Evolutionary conservation across 1,284 basidiomycete genomes (phyloP).

Genomic region (Fomitopsis schrenkii): DNA sequence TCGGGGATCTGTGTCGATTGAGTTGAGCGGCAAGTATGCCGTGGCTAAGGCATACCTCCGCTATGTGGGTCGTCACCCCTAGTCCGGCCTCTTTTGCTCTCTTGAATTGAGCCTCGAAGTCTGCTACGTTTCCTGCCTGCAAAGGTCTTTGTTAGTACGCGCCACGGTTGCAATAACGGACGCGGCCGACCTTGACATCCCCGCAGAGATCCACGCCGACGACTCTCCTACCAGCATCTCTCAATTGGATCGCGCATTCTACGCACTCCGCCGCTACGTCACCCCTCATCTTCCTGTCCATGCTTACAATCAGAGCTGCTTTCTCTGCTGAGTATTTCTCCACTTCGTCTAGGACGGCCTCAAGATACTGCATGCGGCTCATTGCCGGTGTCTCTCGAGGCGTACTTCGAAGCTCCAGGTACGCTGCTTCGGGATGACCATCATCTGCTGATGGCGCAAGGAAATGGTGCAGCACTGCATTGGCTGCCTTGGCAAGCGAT

Average conservation of each 20-base stretch:
- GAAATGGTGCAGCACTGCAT: slow-evolving; percentile 61
- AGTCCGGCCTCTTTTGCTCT: slow-evolving; percentile 56
- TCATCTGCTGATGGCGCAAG: slow-evolving; percentile 30
- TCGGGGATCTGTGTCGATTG: slow-evolving; percentile 37
- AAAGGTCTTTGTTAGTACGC: background rate
- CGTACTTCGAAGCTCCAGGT: slow-evolving; percentile 73
- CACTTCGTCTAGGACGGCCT: slow-evolving; percentile 62
- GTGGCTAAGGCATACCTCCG: slow-evolving; percentile 49
- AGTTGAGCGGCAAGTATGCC: background rate
- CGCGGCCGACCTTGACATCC: slow-evolving; percentile 46
- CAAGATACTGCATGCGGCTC: slow-evolving; percentile 55
- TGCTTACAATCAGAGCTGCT: slow-evolving; percentile 64
- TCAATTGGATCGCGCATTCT: slow-evolving; percentile 51
- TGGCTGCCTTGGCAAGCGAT: slow-evolving; percentile 49
- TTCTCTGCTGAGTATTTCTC: slow-evolving; percentile 46
- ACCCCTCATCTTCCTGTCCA: slow-evolving; percentile 63
- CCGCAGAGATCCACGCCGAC: slow-evolving; percentile 83
- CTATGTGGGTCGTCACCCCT: slow-evolving; percentile 74
- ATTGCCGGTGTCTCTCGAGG: slow-evolving; percentile 55
- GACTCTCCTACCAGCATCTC: slow-evolving; percentile 52
- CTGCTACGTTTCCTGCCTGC: slow-evolving; percentile 51
- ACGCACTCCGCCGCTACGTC: slow-evolving; percentile 52
- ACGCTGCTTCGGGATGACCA: slow-evolving; percentile 49
- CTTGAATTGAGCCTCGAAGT: slow-evolving; percentile 49
- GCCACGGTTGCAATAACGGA: background rate